Evolutionary conservation across 306 rosid species (phyloP).

Genomic region (Oxytropis ochrocephala): DNA sequence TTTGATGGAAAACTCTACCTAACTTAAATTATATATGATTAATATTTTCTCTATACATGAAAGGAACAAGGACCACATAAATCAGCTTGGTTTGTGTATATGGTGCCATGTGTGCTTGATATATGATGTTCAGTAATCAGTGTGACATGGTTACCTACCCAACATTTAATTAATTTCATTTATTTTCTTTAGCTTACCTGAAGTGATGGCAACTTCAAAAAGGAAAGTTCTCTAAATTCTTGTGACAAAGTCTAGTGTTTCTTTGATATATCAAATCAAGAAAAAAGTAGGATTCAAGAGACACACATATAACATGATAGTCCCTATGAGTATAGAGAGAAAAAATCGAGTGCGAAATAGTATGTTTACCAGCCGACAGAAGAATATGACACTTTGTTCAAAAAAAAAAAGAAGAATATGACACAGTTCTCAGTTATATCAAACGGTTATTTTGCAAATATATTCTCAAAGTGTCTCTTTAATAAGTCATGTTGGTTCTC

Average conservation of each 20-base stretch:
- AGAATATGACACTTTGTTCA: too few relatives aligned
- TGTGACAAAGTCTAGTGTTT: background rate
- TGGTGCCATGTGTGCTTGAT: background rate
- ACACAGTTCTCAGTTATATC: too few relatives aligned
- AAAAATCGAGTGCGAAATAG: background rate
- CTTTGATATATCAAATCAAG: constrained; percentile 20
- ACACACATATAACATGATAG: background rate
- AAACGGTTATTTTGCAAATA: too few relatives aligned
- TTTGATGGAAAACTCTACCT: constrained; percentile 28
- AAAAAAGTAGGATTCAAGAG: background rate
- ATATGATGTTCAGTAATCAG: background rate
- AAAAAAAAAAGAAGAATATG: too few relatives aligned
- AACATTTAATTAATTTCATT: constrained; percentile 7
- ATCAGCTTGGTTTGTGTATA: constrained; percentile 15
- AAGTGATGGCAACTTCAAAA: background rate
- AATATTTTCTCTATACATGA: background rate
- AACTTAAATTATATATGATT: constrained; percentile 1
- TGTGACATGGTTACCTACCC: background rate
- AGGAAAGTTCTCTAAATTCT: background rate
- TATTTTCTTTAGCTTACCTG: constrained; percentile 6
- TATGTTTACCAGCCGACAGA: constrained; percentile 10
- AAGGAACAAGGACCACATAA: background rate
- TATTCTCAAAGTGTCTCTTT: too few relatives aligned
- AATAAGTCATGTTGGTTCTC: too few relatives aligned
- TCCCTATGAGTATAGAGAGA: constrained; percentile 16